Conservation (phyloP, 495 filamentous ascomycete species). For the Parmelia sp. region DNA sequence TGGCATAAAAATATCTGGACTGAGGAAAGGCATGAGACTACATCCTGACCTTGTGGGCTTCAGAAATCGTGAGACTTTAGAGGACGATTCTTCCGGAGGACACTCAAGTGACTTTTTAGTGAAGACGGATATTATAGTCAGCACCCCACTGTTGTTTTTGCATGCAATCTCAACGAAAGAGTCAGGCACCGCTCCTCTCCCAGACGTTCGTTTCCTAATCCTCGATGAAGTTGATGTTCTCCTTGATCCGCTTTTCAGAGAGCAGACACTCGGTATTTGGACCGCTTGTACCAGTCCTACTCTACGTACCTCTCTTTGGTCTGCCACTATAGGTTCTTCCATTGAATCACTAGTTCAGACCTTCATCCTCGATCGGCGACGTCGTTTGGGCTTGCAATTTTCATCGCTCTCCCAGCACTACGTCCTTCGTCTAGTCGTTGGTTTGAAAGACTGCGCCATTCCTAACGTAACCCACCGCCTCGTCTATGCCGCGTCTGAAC, state of each 20-base stretch:
- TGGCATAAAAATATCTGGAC: constrained; percentile 69
- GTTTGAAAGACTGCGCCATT: constrained; percentile 89
- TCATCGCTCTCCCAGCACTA: constrained; percentile 27
- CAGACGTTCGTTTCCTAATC: constrained; percentile 63
- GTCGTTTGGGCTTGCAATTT: constrained; percentile 23
- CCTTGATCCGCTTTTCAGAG: constrained; percentile 80
- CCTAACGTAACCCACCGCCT: constrained; percentile 86
- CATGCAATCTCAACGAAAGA: constrained; percentile 58
- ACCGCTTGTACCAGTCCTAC: constrained; percentile 57
- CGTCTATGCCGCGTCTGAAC: constrained; percentile 84
- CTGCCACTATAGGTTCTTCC: constrained; percentile 91
- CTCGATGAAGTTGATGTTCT: constrained; percentile 95
- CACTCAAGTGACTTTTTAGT: constrained; percentile 31
- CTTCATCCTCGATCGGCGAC: constrained; percentile 49
- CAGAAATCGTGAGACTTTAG: constrained; percentile 34
- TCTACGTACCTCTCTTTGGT: constrained; percentile 78
- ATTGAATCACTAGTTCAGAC: constrained; percentile 70
- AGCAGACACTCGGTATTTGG: constrained; percentile 88
- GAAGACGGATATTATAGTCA: constrained; percentile 80
- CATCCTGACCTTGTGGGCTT: constrained; percentile 33
- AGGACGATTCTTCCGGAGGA: constrained; percentile 33
- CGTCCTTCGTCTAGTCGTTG: constrained; percentile 79
- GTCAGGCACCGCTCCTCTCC: constrained; percentile 44
- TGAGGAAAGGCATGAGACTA: constrained; percentile 78
- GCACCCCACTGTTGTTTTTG: constrained; percentile 73